Base-by-base conservation (phyloP, 768 basidiomycete genomes). In the Galerina marginata region DNA sequence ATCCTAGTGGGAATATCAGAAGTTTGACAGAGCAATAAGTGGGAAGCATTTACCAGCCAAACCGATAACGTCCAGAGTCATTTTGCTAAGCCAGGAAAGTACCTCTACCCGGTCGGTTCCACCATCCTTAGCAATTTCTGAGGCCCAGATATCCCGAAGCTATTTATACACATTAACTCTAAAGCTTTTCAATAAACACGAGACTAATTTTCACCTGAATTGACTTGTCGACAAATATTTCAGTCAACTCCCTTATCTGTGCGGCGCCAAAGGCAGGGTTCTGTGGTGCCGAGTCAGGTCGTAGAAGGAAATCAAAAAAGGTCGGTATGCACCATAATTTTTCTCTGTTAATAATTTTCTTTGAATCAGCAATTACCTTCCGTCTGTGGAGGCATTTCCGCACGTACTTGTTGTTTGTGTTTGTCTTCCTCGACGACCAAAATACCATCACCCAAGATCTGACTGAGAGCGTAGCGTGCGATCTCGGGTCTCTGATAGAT, bases 11-110 rank as follows among this genome's bases (percentile, higher is more conserved):
- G 5, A 7, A 33, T 33, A 33, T 33, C 7, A 33, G 29, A 33
- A 33, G 20, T 20, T 20, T 20, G 29, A 33, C 29, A 33, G 3
- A 11, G 45, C 29, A 20, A 47, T 14, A 16, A 83, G 59, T 73
- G 75, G 47, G 42, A 26, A 37, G 44, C 11, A 55, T 65, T 72
- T 77, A 65, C 89, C 86, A 75, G 78, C 88, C 39, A 89, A 76
- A 10, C 91, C 91, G 52, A 95, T 92, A 56, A 91, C 83, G 62
- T 93, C 92, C 9, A 93, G 77, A 4, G 91, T 92, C 50, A 83
- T 83, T 56, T 83, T 84, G 43, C 84, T 86, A 2, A 93, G 75
- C 84, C 87, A 91, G 3, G 79, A 74, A 39, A 89, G 75, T 2
- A 87, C 83, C 38, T 95, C 87, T 37, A 92, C 72, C 1, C 47